Percentiles rank a stretch among this genome's conserved stretches.
Conservation (phyloP, 805 yeast genomes). For the Blastobotrys parvus region DNA sequence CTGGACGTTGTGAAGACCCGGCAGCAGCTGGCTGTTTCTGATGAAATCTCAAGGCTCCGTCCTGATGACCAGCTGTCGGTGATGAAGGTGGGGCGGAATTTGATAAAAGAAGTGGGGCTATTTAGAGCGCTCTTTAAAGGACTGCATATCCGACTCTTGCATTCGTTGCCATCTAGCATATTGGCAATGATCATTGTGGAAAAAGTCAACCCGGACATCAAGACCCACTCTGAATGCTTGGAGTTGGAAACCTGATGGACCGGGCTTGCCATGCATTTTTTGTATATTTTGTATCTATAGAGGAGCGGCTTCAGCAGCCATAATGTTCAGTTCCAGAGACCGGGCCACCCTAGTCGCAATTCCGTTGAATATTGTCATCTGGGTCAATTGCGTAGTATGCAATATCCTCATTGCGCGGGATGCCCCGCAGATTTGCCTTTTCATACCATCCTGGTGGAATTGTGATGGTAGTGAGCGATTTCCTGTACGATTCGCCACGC, state of each 20-base stretch:
- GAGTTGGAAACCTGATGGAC: background rate
- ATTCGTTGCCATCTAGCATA: constrained; percentile 32
- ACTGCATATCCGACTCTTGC: constrained; percentile 28
- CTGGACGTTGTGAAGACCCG: constrained; percentile 37
- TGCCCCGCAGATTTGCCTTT: no score
- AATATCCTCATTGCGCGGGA: no score
- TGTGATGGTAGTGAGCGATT: no score
- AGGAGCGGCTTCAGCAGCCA: background rate
- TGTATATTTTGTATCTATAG: background rate
- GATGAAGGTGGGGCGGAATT: constrained; percentile 26
- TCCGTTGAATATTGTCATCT: no score
- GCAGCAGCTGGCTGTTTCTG: constrained; percentile 34
- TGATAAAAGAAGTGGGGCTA: constrained; percentile 30
- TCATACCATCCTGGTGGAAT: no score
- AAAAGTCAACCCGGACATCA: constrained; percentile 29
- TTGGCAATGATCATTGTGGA: constrained; percentile 34
- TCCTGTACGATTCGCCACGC: no score
- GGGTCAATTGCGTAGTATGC: no score
- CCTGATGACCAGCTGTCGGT: constrained; percentile 31
- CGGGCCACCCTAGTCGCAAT: no score
- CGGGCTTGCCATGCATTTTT: background rate
- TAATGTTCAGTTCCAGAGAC: background rate
- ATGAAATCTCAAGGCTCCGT: constrained; percentile 28
- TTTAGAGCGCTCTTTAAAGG: constrained; percentile 28
- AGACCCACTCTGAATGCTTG: background rate